phyloP scores from a whole-genome alignment of 2,329 filamentous ascomycete species.

The Phoma sp. region DNA sequence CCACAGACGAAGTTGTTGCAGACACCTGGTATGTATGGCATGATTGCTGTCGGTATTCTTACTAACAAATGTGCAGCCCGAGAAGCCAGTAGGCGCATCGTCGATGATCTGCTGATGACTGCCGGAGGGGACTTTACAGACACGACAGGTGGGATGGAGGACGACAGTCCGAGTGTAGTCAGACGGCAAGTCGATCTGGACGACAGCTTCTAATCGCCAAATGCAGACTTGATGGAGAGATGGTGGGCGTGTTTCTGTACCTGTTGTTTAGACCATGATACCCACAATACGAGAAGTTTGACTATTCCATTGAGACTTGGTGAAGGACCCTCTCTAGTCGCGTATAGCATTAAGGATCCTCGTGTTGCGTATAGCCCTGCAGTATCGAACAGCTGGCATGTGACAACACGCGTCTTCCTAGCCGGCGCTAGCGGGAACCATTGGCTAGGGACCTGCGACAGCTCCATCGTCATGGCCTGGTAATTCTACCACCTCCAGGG shows the following conservation, averaged over 20 bases:
- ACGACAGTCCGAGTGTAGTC: constrained; percentile 59
- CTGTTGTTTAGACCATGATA: constrained; percentile 17
- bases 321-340: too few relatives aligned
- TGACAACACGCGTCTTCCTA: constrained; percentile 13
- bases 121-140: constrained; percentile 69
- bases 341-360: too few relatives aligned
- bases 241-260: neutral
- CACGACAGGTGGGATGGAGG: constrained; percentile 50
- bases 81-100: constrained; percentile 81
- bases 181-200: constrained; percentile 54
- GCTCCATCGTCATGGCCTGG: constrained; percentile 37
- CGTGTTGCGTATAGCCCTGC: neutral
- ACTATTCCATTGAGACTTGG: too few relatives aligned
- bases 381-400: constrained; percentile 7
- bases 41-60: neutral
- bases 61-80: constrained; percentile 61
- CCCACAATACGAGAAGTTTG: constrained; percentile 1
- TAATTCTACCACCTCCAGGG: constrained; percentile 18
- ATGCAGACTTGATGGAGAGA: too few relatives aligned
- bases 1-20: constrained; percentile 79
- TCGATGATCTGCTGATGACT: constrained; percentile 79
- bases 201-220: constrained; percentile 53
- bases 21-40: constrained; percentile 70
- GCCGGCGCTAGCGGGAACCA: constrained; percentile 20
- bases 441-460: constrained; percentile 25